Evolutionary conservation across 495 filamentous ascomycete genomes (phyloP), one percentile per base, ranked within the genome.

Genomic region (Penicillium macrosclerotiorum): DNA sequence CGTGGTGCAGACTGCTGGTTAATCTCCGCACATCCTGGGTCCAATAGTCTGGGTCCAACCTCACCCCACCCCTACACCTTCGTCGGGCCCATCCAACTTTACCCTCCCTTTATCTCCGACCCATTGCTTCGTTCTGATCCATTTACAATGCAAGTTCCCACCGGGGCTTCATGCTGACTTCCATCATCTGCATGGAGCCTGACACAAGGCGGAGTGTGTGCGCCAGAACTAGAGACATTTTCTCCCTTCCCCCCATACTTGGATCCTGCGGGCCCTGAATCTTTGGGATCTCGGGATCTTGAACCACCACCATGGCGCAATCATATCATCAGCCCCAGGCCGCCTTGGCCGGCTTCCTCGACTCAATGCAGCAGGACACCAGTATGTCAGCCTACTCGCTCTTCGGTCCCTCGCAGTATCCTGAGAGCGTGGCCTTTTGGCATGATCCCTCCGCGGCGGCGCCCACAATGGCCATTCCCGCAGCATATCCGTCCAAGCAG

Each of bases 351-450:
- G 59, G 63, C 40, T 67, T 62, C 35, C 34, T 60, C 18, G 50
- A 60, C 47, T 51, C 59, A 54, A 60, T 63, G 53, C 53, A 59
- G 23, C 58, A 60, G 31, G 59, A 63, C 22, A 42, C 55, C 14
- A 38, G 18, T 20, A 55, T 69, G 38, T 62, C 69, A 12, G 57
- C 69, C 22, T 70, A 62, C 39, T 65, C 64, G 8, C 37, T 74
- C 8, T 60, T 73, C 34, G 69, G 65, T 3, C 54, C 63, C 7
- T 54, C 58, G 5, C 55, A 71, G 20, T 70, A 70, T 56, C 63
- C 70, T 3, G 67, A 74, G 31, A 68, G 64, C 29, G 62, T 74
- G 25, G 70, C 71, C 6, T 62, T 69, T 29, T 75, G 72, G 72
- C 63, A 72, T 45, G 64, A 64, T 52, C 57, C 62, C 24, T 55